Conservation (phyloP, 352 stramenopile species). For the Phytophthora lateralis region DNA sequence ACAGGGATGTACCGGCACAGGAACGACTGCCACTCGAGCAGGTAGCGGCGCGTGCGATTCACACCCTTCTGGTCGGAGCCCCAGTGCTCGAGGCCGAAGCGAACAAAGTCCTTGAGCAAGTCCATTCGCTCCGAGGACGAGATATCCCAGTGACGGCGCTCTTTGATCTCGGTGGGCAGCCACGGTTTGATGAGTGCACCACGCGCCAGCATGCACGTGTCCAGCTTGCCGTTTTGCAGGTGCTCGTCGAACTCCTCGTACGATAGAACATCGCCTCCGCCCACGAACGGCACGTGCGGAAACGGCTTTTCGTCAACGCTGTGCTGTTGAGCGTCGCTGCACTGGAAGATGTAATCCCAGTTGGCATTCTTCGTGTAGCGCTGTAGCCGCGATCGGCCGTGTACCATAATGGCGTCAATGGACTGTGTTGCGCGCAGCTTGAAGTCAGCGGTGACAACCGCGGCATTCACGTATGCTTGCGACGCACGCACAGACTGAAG, state of each 20-base stretch:
- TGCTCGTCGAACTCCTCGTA: slow-evolving; percentile 87
- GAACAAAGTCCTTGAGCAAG: slow-evolving; percentile 96
- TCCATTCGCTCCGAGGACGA: slow-evolving; percentile 96
- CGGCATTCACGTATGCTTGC: slow-evolving; percentile 78
- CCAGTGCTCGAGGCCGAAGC: slow-evolving; percentile 99
- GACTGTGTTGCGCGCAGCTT: slow-evolving; percentile 66
- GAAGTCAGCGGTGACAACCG: slow-evolving; percentile 72
- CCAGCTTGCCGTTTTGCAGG: slow-evolving; percentile 81
- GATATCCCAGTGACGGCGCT: slow-evolving; percentile 97
- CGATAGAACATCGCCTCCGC: slow-evolving; percentile 89
- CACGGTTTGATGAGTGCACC: slow-evolving; percentile 99
- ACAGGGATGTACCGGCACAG: slow-evolving; percentile 98
- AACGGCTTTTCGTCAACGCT: slow-evolving; percentile 18
- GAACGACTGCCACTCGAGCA: slow-evolving; percentile 99
- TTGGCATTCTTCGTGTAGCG: slow-evolving; percentile 98
- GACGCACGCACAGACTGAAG: slow-evolving; percentile 82
- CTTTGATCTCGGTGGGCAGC: slow-evolving; percentile 99
- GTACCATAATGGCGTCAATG: slow-evolving; percentile 88
- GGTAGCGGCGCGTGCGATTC: slow-evolving; percentile 97
- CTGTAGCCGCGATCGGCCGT: slow-evolving; percentile 97
- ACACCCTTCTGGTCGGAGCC: slow-evolving; percentile 98
- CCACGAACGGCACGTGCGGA: slow-evolving; percentile 90
- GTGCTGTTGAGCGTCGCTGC: slow-evolving; percentile 68
- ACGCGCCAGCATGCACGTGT: slow-evolving; percentile 90
- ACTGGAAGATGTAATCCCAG: slow-evolving; percentile 97